Evolutionary conservation across 345 rosid species (phyloP).

Genomic region (Populus pruinosa): DNA sequence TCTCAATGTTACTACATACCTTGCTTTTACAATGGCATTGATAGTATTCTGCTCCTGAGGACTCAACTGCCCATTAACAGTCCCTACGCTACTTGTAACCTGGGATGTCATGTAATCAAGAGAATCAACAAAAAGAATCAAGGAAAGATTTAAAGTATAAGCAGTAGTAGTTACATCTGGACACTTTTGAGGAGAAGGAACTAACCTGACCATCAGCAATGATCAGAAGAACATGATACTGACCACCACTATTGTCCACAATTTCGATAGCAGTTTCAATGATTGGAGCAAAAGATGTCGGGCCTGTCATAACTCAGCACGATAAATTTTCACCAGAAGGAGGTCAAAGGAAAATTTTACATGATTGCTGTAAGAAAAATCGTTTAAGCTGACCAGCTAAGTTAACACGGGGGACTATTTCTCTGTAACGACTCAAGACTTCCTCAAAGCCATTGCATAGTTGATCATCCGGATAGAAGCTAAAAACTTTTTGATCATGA

Average conservation of each 20-base stretch:
- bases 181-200: background rate
- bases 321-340: background rate
- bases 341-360: background rate
- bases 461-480: constrained; percentile 21
- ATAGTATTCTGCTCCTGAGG: constrained; percentile 22
- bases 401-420: constrained; percentile 16
- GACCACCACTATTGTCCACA: constrained; percentile 25
- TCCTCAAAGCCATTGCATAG: constrained; percentile 24
- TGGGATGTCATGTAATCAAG: background rate
- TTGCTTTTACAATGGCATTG: constrained; percentile 23
- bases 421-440: constrained; percentile 21
- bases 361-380: background rate
- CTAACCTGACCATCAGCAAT: constrained; percentile 29
- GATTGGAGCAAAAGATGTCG: constrained; percentile 28
- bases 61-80: constrained; percentile 6
- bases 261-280: constrained; percentile 18
- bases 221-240: constrained; percentile 24
- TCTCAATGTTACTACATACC: background rate
- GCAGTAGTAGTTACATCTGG: background rate
- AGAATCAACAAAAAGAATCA: background rate
- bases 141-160: background rate
- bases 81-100: constrained; percentile 24
- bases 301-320: constrained; percentile 9
- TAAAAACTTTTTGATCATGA: constrained; percentile 26
- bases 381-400: constrained; percentile 16